Conservation (phyloP, 2,329 filamentous ascomycete genomes). For the Talaromyces sp. region DNA sequence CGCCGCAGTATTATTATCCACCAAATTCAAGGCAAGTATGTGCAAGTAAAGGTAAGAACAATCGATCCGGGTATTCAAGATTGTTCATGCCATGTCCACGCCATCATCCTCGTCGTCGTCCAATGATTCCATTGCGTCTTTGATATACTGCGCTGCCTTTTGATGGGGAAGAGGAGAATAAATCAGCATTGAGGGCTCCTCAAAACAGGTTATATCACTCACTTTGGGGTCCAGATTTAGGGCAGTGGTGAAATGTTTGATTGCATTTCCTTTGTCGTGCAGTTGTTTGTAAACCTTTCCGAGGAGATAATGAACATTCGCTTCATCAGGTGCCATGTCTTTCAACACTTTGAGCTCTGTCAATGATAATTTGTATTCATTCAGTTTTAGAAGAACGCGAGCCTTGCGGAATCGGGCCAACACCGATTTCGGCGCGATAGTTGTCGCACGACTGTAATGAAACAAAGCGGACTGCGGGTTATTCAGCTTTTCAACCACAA, state of each 20-base stretch:
- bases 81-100: conserved; percentile 43
- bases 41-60: background rate
- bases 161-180: background rate
- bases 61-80: background rate
- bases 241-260: conserved; percentile 90
- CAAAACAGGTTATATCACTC: conserved; percentile 28
- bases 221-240: conserved; percentile 96
- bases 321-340: conserved; percentile 86
- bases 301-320: conserved; percentile 91
- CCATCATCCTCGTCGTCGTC: conserved; percentile 64
- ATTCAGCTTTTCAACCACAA: conserved; percentile 82
- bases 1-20: conserved; percentile 10
- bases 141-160: conserved; percentile 87
- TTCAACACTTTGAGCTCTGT: conserved; percentile 82
- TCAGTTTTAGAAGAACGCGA: conserved; percentile 71
- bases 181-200: conserved; percentile 14
- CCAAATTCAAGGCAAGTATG: background rate
- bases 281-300: conserved; percentile 60
- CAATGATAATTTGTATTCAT: conserved; percentile 65
- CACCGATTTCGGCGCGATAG: conserved; percentile 73
- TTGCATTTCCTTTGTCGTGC: conserved; percentile 63
- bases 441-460: conserved; percentile 76
- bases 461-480: conserved; percentile 71
- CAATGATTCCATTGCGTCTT: conserved; percentile 90
- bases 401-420: conserved; percentile 92